phyloP scores from a whole-genome alignment of 2,329 filamentous ascomycete species.

The Clonostachys chloroleuca region DNA sequence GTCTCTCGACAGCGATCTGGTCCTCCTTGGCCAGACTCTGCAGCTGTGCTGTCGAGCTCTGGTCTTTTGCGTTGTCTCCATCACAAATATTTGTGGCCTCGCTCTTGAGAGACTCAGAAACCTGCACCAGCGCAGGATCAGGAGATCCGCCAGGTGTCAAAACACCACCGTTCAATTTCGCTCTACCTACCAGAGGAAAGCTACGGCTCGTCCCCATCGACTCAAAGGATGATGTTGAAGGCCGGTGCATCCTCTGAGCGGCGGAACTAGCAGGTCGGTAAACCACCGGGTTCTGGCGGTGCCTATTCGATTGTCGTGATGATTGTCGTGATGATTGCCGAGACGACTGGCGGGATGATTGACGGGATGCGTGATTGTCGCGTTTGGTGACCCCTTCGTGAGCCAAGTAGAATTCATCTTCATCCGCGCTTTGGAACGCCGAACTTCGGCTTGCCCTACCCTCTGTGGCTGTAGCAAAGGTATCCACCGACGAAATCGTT shows the following conservation, averaged over 20 bases:
- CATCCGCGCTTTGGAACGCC: slow-evolving; percentile 6
- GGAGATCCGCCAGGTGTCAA: slow-evolving; percentile 44
- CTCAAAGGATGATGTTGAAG: slow-evolving; percentile 52
- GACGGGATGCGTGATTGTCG: slow-evolving; percentile 10
- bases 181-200: slow-evolving; percentile 55
- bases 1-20: slow-evolving; percentile 53
- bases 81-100: slow-evolving; percentile 33
- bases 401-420: slow-evolving; percentile 3
- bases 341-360: neutral
- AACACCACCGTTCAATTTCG: slow-evolving; percentile 38
- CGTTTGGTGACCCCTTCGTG: slow-evolving; percentile 1
- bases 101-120: slow-evolving; percentile 42
- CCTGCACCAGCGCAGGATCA: slow-evolving; percentile 40
- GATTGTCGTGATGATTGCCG: no score
- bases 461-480: slow-evolving; percentile 54
- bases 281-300: slow-evolving; percentile 26
- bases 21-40: slow-evolving; percentile 49
- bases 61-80: slow-evolving; percentile 3
- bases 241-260: slow-evolving; percentile 38
- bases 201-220: slow-evolving; percentile 57
- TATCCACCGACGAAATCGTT: slow-evolving; percentile 45
- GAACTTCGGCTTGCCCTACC: slow-evolving; percentile 34
- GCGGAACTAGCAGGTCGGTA: slow-evolving; percentile 23
- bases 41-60: slow-evolving; percentile 29
- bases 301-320: slow-evolving; percentile 1